phyloP scores from a whole-genome alignment of 1,284 basidiomycete genomes.

The Erythrobasidium hasegawianum region DNA sequence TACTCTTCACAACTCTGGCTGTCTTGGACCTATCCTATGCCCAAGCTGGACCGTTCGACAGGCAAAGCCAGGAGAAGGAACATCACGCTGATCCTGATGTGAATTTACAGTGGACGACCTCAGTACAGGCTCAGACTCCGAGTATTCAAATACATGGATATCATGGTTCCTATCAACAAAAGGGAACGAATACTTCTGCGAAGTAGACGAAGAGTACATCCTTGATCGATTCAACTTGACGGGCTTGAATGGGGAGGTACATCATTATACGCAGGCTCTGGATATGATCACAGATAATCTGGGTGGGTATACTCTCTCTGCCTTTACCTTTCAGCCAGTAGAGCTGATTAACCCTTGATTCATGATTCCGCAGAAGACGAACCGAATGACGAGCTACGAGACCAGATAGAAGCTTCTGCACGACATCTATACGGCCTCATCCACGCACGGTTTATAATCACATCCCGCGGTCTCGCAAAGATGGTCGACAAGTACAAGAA shows the following conservation, averaged over 20 bases:
- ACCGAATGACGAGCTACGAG: slow-evolving; percentile 53
- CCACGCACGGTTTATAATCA: slow-evolving; percentile 95
- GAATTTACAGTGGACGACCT: slow-evolving; percentile 40
- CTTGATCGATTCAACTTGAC: slow-evolving; percentile 94
- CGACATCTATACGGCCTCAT: slow-evolving; percentile 90
- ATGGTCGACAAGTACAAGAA: slow-evolving; percentile 89
- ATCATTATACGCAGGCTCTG: slow-evolving; percentile 88
- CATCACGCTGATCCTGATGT: not conserved
- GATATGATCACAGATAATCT: slow-evolving; percentile 88
- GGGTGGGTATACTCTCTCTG: slow-evolving; percentile 55
- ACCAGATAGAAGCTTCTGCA: slow-evolving; percentile 75
- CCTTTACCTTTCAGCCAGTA: too few relatives aligned
- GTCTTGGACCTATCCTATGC: too few relatives aligned
- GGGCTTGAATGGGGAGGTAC: slow-evolving; percentile 91
- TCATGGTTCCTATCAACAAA: slow-evolving; percentile 97
- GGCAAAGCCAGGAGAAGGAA: slow-evolving; percentile 1
- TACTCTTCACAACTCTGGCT: not conserved
- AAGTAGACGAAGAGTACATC: slow-evolving; percentile 99
- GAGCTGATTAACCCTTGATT: not conserved
- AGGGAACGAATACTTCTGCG: slow-evolving; percentile 88
- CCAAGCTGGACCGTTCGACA: too few relatives aligned
- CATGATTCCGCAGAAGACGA: slow-evolving; percentile 51
- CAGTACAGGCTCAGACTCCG: slow-evolving; percentile 43
- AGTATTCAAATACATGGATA: slow-evolving; percentile 63
- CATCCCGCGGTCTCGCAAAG: slow-evolving; percentile 83